These are phyloP conservation scores for Yarrowia osloensis DNA, from an alignment of 805 yeast genomes.

Conservation along the genomic window DNA sequence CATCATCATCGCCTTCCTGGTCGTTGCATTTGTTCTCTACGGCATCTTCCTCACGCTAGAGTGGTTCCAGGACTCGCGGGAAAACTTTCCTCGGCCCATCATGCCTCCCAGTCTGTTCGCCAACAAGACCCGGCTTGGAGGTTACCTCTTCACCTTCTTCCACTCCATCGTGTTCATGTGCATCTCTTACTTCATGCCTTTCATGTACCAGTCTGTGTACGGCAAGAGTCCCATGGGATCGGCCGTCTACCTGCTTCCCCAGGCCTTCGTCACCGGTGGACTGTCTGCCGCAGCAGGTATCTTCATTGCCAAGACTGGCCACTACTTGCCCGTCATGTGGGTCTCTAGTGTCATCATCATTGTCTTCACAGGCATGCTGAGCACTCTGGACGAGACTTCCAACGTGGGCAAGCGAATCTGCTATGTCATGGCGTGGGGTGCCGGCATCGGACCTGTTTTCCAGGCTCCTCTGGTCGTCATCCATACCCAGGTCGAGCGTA, in stretches of 20 bases:
- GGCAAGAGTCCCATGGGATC: constrained; percentile 47
- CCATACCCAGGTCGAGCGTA: constrained; percentile 52
- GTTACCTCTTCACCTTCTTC: constrained; percentile 48
- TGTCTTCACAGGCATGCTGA: constrained; percentile 50
- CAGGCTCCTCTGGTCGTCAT: constrained; percentile 53
- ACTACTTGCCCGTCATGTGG: constrained; percentile 48
- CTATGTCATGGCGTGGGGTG: constrained; percentile 51
- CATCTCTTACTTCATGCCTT: constrained; percentile 52
- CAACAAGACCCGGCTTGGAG: constrained; percentile 32
- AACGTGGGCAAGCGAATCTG: constrained; percentile 47
- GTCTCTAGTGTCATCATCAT: constrained; percentile 33
- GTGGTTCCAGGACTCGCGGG: constrained; percentile 36
- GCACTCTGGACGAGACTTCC: constrained; percentile 48
- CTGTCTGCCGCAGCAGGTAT: constrained; percentile 51
- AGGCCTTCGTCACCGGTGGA: constrained; percentile 49
- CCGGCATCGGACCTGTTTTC: constrained; percentile 51
- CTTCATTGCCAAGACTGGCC: constrained; percentile 48
- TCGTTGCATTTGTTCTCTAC: constrained; percentile 48
- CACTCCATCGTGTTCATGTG: constrained; percentile 55
- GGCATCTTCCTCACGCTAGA: constrained; percentile 53
- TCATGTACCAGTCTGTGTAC: constrained; percentile 51
- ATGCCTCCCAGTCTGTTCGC: constrained; percentile 48
- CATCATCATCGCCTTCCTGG: constrained; percentile 50
- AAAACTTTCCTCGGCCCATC: constrained; percentile 45
- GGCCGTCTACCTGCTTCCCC: constrained; percentile 49